Percentiles rank a stretch among this genome's conserved stretches.
phyloP scores from a whole-genome alignment of 2,329 filamentous ascomycete genomes.

The Hymenoscyphus occultus region DNA sequence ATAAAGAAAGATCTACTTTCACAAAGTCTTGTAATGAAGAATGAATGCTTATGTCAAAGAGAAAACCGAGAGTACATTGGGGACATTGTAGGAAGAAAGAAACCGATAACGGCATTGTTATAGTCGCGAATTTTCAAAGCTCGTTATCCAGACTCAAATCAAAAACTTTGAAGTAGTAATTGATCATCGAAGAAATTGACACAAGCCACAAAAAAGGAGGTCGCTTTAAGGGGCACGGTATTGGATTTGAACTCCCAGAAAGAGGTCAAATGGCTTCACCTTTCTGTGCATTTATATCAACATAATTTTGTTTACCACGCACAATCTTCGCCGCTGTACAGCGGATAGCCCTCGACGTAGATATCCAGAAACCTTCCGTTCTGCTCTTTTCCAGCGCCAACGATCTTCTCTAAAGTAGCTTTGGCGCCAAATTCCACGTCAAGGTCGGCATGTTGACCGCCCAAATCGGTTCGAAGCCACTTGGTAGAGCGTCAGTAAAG shows the following conservation, averaged over 20 bases:
- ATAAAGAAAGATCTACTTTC: background rate
- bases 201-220: no score
- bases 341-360: background rate
- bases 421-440: constrained; percentile 39
- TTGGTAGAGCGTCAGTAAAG: constrained; percentile 7
- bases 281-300: background rate
- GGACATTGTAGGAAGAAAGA: background rate
- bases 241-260: no score
- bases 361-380: constrained; percentile 48
- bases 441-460: constrained; percentile 42
- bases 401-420: constrained; percentile 42
- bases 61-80: background rate
- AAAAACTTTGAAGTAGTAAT: background rate
- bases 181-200: no score
- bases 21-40: background rate
- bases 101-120: background rate
- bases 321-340: background rate
- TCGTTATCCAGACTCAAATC: background rate
- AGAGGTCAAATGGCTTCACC: no score
- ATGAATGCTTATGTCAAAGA: background rate
- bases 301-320: background rate
- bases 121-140: no score
- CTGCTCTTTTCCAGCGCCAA: constrained; percentile 38
- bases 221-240: no score
- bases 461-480: constrained; percentile 47